These are phyloP conservation scores for Discostella stelligeroides DNA, from an alignment of 108 stramenopile species.

Conservation along the genomic window DNA sequence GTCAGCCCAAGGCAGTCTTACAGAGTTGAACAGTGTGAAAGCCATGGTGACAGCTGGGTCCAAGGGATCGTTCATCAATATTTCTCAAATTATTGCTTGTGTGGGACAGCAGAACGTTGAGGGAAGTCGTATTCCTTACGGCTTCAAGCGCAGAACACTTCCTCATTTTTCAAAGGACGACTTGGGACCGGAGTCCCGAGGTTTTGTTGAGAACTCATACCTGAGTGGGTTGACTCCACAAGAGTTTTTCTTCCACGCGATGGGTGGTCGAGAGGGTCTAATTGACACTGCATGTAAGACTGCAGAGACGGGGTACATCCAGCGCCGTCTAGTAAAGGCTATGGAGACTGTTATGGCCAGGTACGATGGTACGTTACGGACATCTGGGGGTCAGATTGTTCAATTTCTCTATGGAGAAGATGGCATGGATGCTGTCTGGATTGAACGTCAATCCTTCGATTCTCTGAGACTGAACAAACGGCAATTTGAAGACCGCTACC, in stretches of 20 bases:
- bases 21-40: constrained; percentile 96
- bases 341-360: constrained; percentile 98
- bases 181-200: constrained; percentile 95
- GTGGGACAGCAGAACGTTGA: constrained; percentile 99
- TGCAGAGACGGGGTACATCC: constrained; percentile 99
- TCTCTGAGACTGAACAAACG: constrained; percentile 76
- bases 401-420: constrained; percentile 99
- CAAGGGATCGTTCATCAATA: constrained; percentile 98
- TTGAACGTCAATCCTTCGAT: constrained; percentile 95
- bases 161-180: constrained; percentile 99
- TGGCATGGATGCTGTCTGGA: constrained; percentile 99
- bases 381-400: constrained; percentile 89
- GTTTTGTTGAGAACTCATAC: constrained; percentile 99
- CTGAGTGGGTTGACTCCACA: constrained; percentile 96
- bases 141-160: constrained; percentile 95
- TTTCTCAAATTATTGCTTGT: constrained; percentile 99
- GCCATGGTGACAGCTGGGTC: constrained; percentile 98
- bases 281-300: constrained; percentile 99
- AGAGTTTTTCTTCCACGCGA: constrained; percentile 99
- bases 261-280: constrained; percentile 98
- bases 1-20: constrained; percentile 87
- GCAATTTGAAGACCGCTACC: constrained; percentile 81
- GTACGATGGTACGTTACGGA: constrained; percentile 98
- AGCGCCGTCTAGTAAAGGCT: constrained; percentile 98
- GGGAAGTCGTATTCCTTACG: constrained; percentile 98